Percentiles rank a stretch among this genome's conserved stretches.
Evolutionary conservation across 345 rosid species (phyloP).

Genomic region (Trapa incisa): DNA sequence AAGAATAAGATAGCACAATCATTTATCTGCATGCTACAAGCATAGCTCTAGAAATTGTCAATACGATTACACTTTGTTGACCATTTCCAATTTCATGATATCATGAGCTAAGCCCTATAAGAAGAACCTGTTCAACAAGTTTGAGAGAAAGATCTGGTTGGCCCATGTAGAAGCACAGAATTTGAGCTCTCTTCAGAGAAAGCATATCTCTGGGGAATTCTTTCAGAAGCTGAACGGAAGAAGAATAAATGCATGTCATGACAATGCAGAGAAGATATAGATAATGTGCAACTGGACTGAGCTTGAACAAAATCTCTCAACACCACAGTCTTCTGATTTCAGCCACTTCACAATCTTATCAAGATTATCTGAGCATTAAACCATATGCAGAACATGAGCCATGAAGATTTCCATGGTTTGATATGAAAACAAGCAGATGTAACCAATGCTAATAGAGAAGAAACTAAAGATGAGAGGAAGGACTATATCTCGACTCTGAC

Average conservation of each 20-base stretch:
- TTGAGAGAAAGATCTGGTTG: conserved; percentile 42
- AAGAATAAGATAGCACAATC: not conserved
- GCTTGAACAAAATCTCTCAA: not conserved
- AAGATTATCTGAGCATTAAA: not conserved
- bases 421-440: not conserved
- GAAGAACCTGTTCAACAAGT: conserved; percentile 54
- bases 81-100: not conserved
- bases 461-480: not conserved
- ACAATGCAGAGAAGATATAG: not conserved
- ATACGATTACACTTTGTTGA: not conserved
- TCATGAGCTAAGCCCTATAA: not conserved
- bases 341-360: not conserved
- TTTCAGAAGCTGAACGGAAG: conserved; percentile 45
- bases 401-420: not conserved
- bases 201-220: conserved; percentile 62
- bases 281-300: not conserved
- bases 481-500: not conserved
- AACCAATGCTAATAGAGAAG: not conserved
- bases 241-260: not conserved
- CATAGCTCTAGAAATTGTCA: not conserved
- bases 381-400: not conserved
- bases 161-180: conserved; percentile 69
- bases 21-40: not conserved
- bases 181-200: conserved; percentile 67
- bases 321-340: not conserved